Evolutionary conservation across 352 stramenopile species (phyloP), one percentile per base, ranked within the genome.

Genomic region (Phytopythium vexans): DNA sequence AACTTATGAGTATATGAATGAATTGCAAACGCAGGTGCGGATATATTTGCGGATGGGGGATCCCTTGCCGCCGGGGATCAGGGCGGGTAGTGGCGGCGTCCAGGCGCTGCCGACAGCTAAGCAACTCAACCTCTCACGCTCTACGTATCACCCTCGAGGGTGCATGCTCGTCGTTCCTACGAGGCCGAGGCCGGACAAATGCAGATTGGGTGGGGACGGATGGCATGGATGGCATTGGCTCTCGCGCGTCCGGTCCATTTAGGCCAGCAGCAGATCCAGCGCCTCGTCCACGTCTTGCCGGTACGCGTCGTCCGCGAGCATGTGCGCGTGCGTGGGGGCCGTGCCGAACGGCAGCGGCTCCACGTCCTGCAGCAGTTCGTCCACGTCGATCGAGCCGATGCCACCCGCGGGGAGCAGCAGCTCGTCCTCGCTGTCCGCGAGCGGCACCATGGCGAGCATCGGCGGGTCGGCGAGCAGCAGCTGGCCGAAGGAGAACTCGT

Each of bases 261-360:
- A 78, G 41, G 62, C 47, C 62, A 82, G 71, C 54, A 85, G 59
- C 51, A 85, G 50, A 39, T 82, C 56, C 33, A 85, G 58, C 6
- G 71, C 75, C 36, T 85, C 71, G 44, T 76, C 56, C 52, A 85
- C 68, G 61, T 83, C 73, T 74, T 78, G 70, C 60, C 62, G 68
- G 60, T 83, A 83, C 41, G 52, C 60, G 45, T 87, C 69, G 38
- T 79, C 60, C 1, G 59, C 54, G 45, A 82, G 54, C n/a, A 74
- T 55, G 6, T 72, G 52, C 9, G 79, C 62, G 47, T 77, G 70
- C 6, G 66, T 68, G 12, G 72, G 52, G n/a, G 70, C 67, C 2
- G 61, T 46, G 10, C 57, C 66, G 58, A 78, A 89, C 21, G 79
- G 79, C 38, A 85, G 60, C 35, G 79, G 79, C 37, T 88, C 74